Percentiles rank a stretch among this genome's conserved stretches.
Conservation (phyloP, 2,329 filamentous ascomycete species). For the Gliomastix tumulicola region DNA sequence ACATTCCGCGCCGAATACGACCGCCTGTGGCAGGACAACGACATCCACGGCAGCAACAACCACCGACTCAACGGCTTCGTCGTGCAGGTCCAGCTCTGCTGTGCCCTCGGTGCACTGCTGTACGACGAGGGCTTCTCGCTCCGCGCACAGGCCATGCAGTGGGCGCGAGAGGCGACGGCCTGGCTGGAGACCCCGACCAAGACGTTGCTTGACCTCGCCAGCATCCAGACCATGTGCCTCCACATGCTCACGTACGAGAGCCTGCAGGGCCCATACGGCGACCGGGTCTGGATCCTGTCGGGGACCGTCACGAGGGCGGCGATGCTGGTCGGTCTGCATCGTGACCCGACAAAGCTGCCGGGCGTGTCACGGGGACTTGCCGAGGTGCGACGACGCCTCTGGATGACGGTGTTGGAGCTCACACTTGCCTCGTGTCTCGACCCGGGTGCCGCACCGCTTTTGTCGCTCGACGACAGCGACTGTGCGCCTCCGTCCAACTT, state of each 20-base stretch:
- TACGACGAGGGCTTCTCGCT: constrained; percentile 37
- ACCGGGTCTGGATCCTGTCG: constrained; percentile 44
- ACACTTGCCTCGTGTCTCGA: constrained; percentile 44
- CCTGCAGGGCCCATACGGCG: too few species aligned
- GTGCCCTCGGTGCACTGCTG: constrained; percentile 41
- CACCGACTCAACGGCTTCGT: constrained; percentile 38
- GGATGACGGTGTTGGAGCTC: constrained; percentile 49
- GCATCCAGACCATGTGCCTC: constrained; percentile 46
- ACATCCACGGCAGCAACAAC: constrained; percentile 26
- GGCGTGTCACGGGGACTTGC: constrained; percentile 36
- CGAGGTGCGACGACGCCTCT: constrained; percentile 49
- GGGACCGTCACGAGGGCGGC: constrained; percentile 45
- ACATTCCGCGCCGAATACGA: constrained; percentile 49
- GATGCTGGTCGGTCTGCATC: constrained; percentile 51
- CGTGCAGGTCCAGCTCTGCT: constrained; percentile 45
- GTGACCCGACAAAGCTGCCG: constrained; percentile 42
- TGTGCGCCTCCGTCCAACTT: constrained; percentile 40
- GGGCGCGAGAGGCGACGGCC: constrained; percentile 44
- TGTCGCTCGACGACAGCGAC: constrained; percentile 40
- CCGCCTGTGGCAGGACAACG: constrained; percentile 36
- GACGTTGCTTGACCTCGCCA: constrained; percentile 36
- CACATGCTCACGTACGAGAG: constrained; percentile 40
- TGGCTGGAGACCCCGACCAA: constrained; percentile 43
- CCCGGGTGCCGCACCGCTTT: constrained; percentile 40
- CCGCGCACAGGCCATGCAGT: constrained; percentile 34